A percentile compares a stretch with the other conserved stretches of the same genome.
phyloP scores from a whole-genome alignment of 1,284 basidiomycete genomes.

The Thelephora terrestris region DNA sequence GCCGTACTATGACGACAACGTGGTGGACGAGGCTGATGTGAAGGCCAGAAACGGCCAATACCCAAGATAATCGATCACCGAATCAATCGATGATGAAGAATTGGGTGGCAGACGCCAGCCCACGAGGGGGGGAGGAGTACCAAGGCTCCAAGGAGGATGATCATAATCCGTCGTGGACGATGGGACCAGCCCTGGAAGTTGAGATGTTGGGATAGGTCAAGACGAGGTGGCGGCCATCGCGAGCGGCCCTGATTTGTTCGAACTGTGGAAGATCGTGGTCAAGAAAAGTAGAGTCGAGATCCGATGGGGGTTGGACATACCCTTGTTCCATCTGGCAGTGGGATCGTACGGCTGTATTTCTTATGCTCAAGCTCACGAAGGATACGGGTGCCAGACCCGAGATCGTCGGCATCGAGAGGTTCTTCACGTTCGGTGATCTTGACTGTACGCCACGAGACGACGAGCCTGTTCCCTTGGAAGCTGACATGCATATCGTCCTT shows the following conservation, averaged over 20 bases:
- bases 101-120: too few species aligned
- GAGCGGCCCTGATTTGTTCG: constrained; percentile 53
- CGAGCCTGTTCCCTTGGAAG: constrained; percentile 50
- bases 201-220: constrained; percentile 60
- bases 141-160: not conserved
- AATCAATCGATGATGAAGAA: too few species aligned
- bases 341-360: constrained; percentile 35
- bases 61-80: too few species aligned
- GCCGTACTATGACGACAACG: too few species aligned
- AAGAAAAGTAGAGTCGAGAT: not conserved
- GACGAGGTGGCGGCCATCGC: constrained; percentile 45
- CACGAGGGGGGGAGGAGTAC: too few species aligned
- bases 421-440: constrained; percentile 51
- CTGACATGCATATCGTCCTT: constrained; percentile 67
- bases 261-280: constrained; percentile 32
- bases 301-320: constrained; percentile 17
- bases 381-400: constrained; percentile 30
- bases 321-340: constrained; percentile 37
- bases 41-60: too few species aligned
- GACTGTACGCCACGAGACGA: constrained; percentile 55
- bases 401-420: not conserved
- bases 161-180: not conserved
- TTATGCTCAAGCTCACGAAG: constrained; percentile 52
- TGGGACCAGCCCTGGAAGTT: constrained; percentile 1
- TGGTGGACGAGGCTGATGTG: too few species aligned